Evolutionary conservation across 441 rosid species (phyloP).

Genomic region (Gossypium gossypioides): DNA sequence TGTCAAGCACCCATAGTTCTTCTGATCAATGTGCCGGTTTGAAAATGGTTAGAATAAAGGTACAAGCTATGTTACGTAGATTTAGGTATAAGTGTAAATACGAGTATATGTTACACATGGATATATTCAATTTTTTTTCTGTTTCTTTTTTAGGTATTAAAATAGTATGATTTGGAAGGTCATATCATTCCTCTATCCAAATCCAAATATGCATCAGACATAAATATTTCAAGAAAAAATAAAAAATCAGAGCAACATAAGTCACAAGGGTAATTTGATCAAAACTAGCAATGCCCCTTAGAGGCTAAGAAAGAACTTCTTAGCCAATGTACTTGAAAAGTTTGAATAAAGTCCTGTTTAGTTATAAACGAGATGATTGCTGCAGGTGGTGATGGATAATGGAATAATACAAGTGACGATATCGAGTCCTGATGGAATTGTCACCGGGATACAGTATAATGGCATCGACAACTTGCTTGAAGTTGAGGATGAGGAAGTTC

Average conservation of each 20-base stretch:
- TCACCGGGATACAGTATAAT: constrained; percentile 44
- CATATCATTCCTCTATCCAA: neutral
- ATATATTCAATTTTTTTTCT: neutral
- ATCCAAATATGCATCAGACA: neutral
- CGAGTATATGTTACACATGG: neutral
- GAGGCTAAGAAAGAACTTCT: neutral
- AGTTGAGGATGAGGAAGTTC: constrained; percentile 22
- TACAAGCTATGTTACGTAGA: neutral
- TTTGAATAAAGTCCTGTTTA: neutral
- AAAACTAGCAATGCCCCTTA: no score
- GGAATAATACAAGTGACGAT: constrained; percentile 45
- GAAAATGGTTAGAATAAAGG: neutral
- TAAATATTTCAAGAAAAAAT: neutral
- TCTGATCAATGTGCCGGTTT: no score
- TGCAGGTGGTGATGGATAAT: constrained; percentile 49
- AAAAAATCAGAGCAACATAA: no score
- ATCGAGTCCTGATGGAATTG: constrained; percentile 39
- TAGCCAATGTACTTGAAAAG: neutral
- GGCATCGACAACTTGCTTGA: constrained; percentile 75
- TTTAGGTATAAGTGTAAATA: neutral
- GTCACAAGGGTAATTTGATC: no score
- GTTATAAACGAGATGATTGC: neutral
- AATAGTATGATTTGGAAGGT: neutral
- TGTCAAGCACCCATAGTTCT: no score
- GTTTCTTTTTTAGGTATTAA: neutral